Evolutionary conservation across 2,329 filamentous ascomycete species (phyloP), one percentile per base, ranked within the genome.

Genomic region (Alternaria sp.): DNA sequence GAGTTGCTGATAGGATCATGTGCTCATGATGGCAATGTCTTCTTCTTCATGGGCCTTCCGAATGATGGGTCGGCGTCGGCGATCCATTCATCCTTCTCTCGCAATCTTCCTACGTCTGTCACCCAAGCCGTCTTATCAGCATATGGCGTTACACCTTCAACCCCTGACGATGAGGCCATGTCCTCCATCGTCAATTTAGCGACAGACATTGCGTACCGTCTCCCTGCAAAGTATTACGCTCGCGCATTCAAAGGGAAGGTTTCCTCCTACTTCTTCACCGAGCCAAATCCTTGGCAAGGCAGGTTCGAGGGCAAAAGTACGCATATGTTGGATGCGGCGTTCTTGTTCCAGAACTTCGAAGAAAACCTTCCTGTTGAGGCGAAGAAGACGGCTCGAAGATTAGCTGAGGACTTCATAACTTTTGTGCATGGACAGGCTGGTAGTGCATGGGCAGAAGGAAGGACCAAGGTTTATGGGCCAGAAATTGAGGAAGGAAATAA

Each of bases 1-100:
- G 73, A 77, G 32, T 56, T 84, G 6, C 70, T 83, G 32, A 76
- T 84, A 28, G 83, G 82, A 5, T 79, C 83, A 63, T 79, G 79
- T 43, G 72, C 79, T 57, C 77, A 81, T 53, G 82, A 85, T 71
- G 80, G 69, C 4, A 70, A 53, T 8, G 59, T 73, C 1, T 68
- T 63, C 47, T 24, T 62, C 14, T 68, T 65, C 53, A 69, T 68
- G 66, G 66, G 66, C 18, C 62, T 71, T 5, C 51, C 48, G 4
- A 36, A 59, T 38, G 32, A 49, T 11, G 64, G 72, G 54, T 61
- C 76, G 11, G 76, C 69, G 7, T 28, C 64, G 3, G 56, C 66
- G 12, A 76, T 81, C 51, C 51, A 58, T 34, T 51, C 61, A 6
- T 76, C 71, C 7, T 65, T 80, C 48, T 72, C 42, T 39, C 64